Evolutionary conservation across 1,284 basidiomycete species (phyloP).

Genomic region (Meira miltonrushii): DNA sequence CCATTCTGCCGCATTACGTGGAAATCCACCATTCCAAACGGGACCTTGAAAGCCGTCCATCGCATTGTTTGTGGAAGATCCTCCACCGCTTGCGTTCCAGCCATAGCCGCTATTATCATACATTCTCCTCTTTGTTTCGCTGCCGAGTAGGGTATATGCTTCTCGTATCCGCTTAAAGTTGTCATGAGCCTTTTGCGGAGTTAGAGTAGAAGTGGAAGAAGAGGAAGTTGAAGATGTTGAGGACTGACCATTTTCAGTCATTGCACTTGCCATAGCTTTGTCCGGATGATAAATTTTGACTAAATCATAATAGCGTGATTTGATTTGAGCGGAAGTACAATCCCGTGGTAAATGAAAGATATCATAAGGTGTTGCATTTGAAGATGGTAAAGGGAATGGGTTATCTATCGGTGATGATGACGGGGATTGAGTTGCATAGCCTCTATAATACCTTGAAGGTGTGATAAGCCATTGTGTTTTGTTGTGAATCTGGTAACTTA

Average conservation of each 20-base stretch:
- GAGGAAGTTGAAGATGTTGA: background rate
- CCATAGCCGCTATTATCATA: slow-evolving; percentile 23
- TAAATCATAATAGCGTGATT: slow-evolving; percentile 47
- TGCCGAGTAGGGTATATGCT: slow-evolving; percentile 29
- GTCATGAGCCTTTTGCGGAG: slow-evolving; percentile 6
- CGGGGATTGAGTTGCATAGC: too few species aligned
- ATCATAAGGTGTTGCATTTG: slow-evolving; percentile 36
- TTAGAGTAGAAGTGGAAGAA: background rate
- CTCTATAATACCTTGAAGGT: too few species aligned
- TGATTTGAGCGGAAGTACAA: slow-evolving; percentile 26
- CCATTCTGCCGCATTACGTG: slow-evolving; percentile 1
- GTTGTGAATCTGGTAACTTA: too few species aligned
- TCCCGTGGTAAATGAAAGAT: slow-evolving; percentile 40
- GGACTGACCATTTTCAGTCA: background rate
- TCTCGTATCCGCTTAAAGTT: slow-evolving; percentile 23
- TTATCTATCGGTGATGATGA: background rate
- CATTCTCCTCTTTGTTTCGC: slow-evolving; percentile 6
- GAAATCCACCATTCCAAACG: slow-evolving; percentile 8
- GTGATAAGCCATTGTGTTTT: too few species aligned
- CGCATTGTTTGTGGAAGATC: background rate
- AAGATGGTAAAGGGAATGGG: slow-evolving; percentile 11
- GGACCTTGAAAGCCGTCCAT: background rate
- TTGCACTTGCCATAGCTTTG: slow-evolving; percentile 11
- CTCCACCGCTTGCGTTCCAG: slow-evolving; percentile 17
- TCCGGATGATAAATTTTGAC: slow-evolving; percentile 43